Percentiles rank a stretch among this genome's conserved stretches.
Evolutionary conservation across 1,284 basidiomycete genomes (phyloP).

Genomic region (Fistulina hepatica): DNA sequence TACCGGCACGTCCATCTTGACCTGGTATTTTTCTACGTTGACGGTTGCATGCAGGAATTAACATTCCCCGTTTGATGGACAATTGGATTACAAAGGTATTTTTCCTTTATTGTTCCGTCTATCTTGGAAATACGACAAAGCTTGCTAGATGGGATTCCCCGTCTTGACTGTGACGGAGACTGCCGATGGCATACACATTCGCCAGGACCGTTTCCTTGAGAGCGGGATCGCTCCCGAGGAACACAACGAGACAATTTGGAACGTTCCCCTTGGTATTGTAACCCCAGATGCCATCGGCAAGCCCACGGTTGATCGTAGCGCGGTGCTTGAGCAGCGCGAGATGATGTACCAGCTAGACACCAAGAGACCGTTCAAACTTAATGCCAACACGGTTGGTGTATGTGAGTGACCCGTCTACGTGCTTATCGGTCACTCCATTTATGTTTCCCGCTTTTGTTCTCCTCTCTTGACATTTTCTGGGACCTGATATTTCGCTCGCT

Average conservation of each 20-base stretch:
- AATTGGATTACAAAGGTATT: constrained; percentile 84
- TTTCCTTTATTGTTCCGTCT: constrained; percentile 12
- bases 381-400: constrained; percentile 82
- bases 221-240: constrained; percentile 69
- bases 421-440: not conserved
- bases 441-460: too few relatives aligned
- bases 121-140: not conserved
- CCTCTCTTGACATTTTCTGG: too few relatives aligned
- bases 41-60: constrained; percentile 35
- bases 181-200: constrained; percentile 57
- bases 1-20: constrained; percentile 28
- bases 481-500: too few relatives aligned
- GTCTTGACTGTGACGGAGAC: constrained; percentile 81
- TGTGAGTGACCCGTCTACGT: constrained; percentile 42
- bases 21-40: not conserved
- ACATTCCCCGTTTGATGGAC: constrained; percentile 80
- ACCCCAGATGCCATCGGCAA: constrained; percentile 53
- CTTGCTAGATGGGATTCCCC: constrained; percentile 66
- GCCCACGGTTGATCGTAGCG: constrained; percentile 47
- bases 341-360: constrained; percentile 59
- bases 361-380: constrained; percentile 74
- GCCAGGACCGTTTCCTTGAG: constrained; percentile 90
- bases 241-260: constrained; percentile 91
- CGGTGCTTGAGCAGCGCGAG: constrained; percentile 65
- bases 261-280: constrained; percentile 72